Conservation (phyloP, 805 yeast genomes). For the Grigorovia humatica region DNA sequence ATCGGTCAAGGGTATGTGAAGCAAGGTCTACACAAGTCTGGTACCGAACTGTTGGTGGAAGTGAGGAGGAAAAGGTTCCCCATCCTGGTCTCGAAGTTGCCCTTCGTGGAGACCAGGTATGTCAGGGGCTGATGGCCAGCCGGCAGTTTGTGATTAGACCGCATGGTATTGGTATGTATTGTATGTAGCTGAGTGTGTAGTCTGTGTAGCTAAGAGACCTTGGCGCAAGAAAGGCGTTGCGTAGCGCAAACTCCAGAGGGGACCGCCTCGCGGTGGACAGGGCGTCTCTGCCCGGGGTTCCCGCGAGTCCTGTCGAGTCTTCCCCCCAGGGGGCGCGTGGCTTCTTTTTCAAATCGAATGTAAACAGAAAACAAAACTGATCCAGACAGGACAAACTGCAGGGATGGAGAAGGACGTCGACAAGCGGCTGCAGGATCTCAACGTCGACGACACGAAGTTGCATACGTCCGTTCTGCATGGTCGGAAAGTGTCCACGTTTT, state of each 20-base stretch:
- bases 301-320: not conserved
- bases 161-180: too few species aligned
- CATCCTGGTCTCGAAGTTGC: conserved; percentile 71
- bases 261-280: too few species aligned
- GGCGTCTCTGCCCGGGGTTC: not conserved
- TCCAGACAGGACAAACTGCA: not conserved
- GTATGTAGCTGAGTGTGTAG: too few species aligned
- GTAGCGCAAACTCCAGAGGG: too few species aligned
- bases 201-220: too few species aligned
- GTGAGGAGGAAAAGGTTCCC: conserved; percentile 77
- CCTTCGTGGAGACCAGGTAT: conserved; percentile 69
- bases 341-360: not conserved
- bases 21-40: conserved; percentile 60
- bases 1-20: conserved; percentile 87
- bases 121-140: conserved; percentile 26
- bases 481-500: conserved; percentile 27
- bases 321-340: too few species aligned
- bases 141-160: too few species aligned
- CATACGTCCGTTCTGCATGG: conserved; percentile 22
- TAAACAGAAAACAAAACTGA: not conserved
- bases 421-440: conserved; percentile 18
- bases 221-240: too few species aligned
- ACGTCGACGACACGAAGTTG: conserved; percentile 16
- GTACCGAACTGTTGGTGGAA: conserved; percentile 60
- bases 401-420: not conserved